Conservation (phyloP, 441 rosid species). For the Erysimum pusillum region DNA sequence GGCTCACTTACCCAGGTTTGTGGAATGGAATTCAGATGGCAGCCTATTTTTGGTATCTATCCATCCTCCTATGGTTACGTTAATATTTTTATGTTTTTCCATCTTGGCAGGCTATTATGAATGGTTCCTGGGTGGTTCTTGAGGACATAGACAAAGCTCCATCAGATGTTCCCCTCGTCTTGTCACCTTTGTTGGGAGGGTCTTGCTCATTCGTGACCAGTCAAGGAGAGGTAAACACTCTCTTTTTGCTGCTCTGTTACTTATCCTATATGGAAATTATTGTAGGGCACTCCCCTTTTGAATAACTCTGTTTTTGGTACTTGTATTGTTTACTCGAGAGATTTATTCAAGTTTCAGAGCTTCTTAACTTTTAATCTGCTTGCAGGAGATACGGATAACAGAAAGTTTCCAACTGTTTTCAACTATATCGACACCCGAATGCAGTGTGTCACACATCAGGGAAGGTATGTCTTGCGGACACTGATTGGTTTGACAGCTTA, state of each 20-base stretch:
- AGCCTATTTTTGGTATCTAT: slow-evolving; percentile 32
- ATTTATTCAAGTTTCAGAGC: slow-evolving; percentile 27
- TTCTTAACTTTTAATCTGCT: slow-evolving; percentile 35
- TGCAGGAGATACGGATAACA: slow-evolving; percentile 85
- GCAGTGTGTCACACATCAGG: slow-evolving; percentile 52
- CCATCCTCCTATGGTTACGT: slow-evolving; percentile 29
- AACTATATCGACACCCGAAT: slow-evolving; percentile 79
- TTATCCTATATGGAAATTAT: slow-evolving; percentile 1
- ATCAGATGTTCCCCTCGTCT: slow-evolving; percentile 82
- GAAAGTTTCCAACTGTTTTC: slow-evolving; percentile 91
- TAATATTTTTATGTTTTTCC: slow-evolving; percentile 21
- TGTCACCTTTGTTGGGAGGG: slow-evolving; percentile 91
- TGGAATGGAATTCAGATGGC: slow-evolving; percentile 38
- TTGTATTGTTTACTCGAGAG: slow-evolving; percentile 13
- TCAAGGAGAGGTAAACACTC: slow-evolving; percentile 80
- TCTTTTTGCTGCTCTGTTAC: slow-evolving; percentile 11
- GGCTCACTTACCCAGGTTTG: slow-evolving; percentile 97
- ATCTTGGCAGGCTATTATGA: slow-evolving; percentile 71
- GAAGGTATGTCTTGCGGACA: slow-evolving; percentile 62
- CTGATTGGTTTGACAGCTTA: slow-evolving; percentile 27
- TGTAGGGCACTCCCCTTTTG: not conserved
- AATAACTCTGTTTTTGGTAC: slow-evolving; percentile 24
- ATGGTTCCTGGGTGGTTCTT: slow-evolving; percentile 93
- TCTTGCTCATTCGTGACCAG: slow-evolving; percentile 70
- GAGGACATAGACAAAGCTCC: slow-evolving; percentile 98